These are phyloP conservation scores for Ophiostoma sp. DNA, from an alignment of 2,329 filamentous ascomycete genomes.

Conservation along the genomic window DNA sequence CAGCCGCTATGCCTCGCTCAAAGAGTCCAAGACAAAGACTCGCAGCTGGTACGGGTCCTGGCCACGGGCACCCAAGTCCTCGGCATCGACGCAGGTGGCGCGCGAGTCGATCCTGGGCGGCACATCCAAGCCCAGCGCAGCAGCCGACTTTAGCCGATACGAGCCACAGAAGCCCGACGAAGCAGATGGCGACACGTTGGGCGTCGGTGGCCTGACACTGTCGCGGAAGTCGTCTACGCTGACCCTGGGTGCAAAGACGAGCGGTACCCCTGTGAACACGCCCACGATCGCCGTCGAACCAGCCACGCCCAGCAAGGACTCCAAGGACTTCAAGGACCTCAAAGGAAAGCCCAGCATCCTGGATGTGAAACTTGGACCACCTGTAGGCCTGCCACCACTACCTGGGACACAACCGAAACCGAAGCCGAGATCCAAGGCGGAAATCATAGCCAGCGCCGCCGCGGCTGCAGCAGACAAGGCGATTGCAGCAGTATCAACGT, in stretches of 20 bases:
- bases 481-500: not conserved
- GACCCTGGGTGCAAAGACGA: conserved; percentile 6
- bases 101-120: conserved; percentile 57
- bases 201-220: not conserved
- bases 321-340: not conserved
- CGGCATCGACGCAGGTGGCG: conserved; percentile 55
- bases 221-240: conserved; percentile 17
- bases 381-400: not conserved
- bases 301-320: not conserved
- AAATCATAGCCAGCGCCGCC: not conserved
- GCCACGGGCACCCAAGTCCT: conserved; percentile 52
- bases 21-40: conserved; percentile 23
- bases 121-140: conserved; percentile 43
- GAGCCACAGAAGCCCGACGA: conserved; percentile 41
- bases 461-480: conserved; percentile 12
- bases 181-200: not conserved
- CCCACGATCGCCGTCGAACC: not conserved
- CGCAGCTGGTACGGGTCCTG: conserved; percentile 60
- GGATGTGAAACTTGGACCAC: not conserved
- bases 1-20: conserved; percentile 19
- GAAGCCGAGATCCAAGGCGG: not conserved
- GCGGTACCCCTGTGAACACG: conserved; percentile 21
- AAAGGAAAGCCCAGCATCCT: not conserved
- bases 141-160: conserved; percentile 48
- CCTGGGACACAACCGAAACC: not conserved